Conservation (phyloP, 2,329 filamentous ascomycete species). For the Akanthomyces dipterigenus region DNA sequence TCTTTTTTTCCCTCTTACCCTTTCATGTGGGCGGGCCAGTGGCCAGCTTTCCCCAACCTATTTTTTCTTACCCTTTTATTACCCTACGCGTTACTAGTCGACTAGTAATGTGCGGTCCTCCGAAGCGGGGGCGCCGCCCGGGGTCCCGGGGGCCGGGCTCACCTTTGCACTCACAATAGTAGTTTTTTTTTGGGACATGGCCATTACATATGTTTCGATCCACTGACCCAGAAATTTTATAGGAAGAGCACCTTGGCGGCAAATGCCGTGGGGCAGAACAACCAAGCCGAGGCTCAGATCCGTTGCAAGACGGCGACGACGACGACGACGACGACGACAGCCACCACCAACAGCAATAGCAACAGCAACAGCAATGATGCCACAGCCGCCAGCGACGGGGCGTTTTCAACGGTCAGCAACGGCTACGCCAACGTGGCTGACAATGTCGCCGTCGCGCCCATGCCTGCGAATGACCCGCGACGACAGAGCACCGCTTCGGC, state of each 20-base stretch:
- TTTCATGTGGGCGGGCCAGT: too few relatives aligned
- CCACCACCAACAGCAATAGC: constrained; percentile 19
- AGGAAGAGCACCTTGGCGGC: constrained; percentile 40
- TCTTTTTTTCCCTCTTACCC: not conserved
- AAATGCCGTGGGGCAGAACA: constrained; percentile 28
- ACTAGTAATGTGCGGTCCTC: constrained; percentile 1
- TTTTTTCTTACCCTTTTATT: not conserved
- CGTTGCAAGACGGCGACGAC: constrained; percentile 31
- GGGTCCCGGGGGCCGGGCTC: constrained; percentile 3
- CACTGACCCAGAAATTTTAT: constrained; percentile 18
- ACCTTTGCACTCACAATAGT: not conserved
- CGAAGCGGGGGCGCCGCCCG: not conserved
- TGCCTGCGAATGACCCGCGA: constrained; percentile 28
- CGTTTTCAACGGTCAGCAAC: not conserved
- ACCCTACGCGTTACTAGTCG: constrained; percentile 1
- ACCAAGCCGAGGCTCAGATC: constrained; percentile 39
- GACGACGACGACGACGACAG: constrained; percentile 23
- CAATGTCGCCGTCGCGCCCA: constrained; percentile 12
- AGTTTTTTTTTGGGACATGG: too few relatives aligned
- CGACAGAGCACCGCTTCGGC: constrained; percentile 28
- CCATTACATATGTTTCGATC: too few relatives aligned
- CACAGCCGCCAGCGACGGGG: not conserved
- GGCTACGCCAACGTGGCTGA: not conserved
- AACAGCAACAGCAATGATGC: constrained; percentile 19
- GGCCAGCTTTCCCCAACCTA: constrained; percentile 5